Conservation (phyloP, 306 rosid species). For the Citrullus colocynthis region DNA sequence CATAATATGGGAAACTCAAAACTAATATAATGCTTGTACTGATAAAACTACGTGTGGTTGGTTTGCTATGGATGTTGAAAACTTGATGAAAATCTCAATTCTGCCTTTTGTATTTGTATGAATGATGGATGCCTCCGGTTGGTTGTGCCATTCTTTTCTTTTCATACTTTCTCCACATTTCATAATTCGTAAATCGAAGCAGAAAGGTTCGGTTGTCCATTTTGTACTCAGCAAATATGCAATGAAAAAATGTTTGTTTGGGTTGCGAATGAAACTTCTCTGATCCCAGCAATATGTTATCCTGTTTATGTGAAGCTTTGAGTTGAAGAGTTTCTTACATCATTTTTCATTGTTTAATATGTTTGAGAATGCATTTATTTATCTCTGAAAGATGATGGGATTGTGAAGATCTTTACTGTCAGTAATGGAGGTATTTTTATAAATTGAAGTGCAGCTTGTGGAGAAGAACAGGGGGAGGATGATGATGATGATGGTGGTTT, state of each 20-base stretch:
- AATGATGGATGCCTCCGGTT: neutral
- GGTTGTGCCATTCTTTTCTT: neutral
- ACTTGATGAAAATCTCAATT: neutral
- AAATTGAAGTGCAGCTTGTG: neutral
- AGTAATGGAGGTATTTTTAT: neutral
- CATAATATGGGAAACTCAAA: constrained; percentile 4
- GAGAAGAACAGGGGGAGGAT: neutral
- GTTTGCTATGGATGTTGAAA: constrained; percentile 3
- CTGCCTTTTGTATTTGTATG: neutral
- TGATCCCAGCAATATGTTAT: neutral
- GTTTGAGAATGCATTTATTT: neutral
- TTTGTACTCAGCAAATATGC: neutral
- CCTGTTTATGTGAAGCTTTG: neutral
- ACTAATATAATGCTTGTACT: constrained; percentile 8
- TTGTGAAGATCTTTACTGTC: neutral
- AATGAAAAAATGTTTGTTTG: neutral
- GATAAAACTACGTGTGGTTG: neutral
- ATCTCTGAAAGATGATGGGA: neutral
- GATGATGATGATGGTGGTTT: too few species aligned
- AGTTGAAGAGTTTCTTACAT: neutral
- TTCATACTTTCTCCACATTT: neutral
- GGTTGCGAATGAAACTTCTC: neutral
- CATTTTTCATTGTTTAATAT: neutral
- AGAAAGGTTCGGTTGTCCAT: neutral
- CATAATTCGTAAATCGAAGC: neutral